Percentiles rank a stretch among this genome's conserved stretches.
Conservation (phyloP, 2,329 filamentous ascomycete species). For the Cladophialophora exuberans region DNA sequence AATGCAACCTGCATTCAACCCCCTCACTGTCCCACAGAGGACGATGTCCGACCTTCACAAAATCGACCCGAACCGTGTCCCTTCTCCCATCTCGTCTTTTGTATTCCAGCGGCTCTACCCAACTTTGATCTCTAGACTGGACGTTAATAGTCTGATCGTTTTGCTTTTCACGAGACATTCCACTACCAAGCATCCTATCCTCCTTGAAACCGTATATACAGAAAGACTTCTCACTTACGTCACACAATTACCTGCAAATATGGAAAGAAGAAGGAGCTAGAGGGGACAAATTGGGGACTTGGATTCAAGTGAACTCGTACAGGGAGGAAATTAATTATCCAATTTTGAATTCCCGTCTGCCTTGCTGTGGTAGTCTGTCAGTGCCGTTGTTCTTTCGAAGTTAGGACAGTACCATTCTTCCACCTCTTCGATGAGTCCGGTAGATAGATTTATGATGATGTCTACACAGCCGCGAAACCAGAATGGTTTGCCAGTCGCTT, state of each 20-base stretch:
- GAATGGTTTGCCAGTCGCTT: conserved; percentile 4
- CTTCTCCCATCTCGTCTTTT: too few species aligned
- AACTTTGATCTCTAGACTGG: too few species aligned
- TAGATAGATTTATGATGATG: background rate
- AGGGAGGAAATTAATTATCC: background rate
- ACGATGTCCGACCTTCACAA: too few species aligned
- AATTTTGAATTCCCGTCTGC: background rate
- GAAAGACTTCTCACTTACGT: too few species aligned
- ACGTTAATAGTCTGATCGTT: too few species aligned
- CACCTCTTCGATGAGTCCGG: conserved; percentile 1
- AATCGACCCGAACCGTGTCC: too few species aligned
- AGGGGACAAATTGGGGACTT: background rate
- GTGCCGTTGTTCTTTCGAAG: background rate
- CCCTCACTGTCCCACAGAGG: too few species aligned
- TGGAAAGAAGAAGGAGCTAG: background rate
- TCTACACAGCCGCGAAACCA: background rate
- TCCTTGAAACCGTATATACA: too few species aligned
- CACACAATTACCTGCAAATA: background rate
- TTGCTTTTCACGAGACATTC: too few species aligned
- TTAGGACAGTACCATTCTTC: conserved; percentile 6
- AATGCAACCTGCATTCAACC: too few species aligned
- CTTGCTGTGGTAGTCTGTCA: background rate
- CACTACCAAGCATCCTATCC: too few species aligned
- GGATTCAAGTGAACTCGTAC: background rate
- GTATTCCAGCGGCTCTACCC: too few species aligned